phyloP scores from a whole-genome alignment of 2,329 filamentous ascomycete species.

The Fusarium coffeatum region DNA sequence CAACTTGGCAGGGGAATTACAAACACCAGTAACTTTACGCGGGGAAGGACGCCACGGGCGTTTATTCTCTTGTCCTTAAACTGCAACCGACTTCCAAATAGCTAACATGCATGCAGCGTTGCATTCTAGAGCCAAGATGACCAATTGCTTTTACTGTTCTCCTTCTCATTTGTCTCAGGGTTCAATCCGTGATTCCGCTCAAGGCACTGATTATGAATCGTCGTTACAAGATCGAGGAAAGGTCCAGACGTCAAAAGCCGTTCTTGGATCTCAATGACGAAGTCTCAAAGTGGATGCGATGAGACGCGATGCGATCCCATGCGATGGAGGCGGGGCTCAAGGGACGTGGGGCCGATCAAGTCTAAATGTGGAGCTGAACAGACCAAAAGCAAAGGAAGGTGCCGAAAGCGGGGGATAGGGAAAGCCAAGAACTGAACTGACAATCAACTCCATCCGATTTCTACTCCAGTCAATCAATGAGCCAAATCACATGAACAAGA shows the following conservation, averaged over 20 bases:
- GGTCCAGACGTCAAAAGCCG: slow-evolving; percentile 21
- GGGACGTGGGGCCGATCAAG: slow-evolving; percentile 36
- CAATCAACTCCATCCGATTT: not conserved
- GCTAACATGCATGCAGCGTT: slow-evolving; percentile 19
- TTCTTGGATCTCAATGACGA: slow-evolving; percentile 36
- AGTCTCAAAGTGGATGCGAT: slow-evolving; percentile 27
- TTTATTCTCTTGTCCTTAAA: slow-evolving; percentile 10
- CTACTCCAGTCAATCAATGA: not conserved
- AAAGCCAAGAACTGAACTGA: not conserved
- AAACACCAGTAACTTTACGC: slow-evolving; percentile 27
- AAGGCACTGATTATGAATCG: not conserved
- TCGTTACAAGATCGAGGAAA: slow-evolving; percentile 1
- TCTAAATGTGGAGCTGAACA: slow-evolving; percentile 15
- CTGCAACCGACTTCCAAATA: slow-evolving; percentile 9
- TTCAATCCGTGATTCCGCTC: not conserved
- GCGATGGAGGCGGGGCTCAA: slow-evolving; percentile 30
- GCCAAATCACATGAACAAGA: slow-evolving; percentile 12
- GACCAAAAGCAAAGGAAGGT: slow-evolving; percentile 24
- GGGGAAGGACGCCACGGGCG: slow-evolving; percentile 31
- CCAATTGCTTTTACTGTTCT: slow-evolving; percentile 1
- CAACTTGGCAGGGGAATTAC: slow-evolving; percentile 41
- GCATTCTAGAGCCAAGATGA: not conserved
- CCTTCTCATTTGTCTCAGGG: not conserved
- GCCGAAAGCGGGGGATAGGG: slow-evolving; percentile 27
- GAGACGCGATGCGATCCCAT: slow-evolving; percentile 4